Evolutionary conservation across 768 basidiomycete species (phyloP).

Genomic region (Lenzites betulinus): DNA sequence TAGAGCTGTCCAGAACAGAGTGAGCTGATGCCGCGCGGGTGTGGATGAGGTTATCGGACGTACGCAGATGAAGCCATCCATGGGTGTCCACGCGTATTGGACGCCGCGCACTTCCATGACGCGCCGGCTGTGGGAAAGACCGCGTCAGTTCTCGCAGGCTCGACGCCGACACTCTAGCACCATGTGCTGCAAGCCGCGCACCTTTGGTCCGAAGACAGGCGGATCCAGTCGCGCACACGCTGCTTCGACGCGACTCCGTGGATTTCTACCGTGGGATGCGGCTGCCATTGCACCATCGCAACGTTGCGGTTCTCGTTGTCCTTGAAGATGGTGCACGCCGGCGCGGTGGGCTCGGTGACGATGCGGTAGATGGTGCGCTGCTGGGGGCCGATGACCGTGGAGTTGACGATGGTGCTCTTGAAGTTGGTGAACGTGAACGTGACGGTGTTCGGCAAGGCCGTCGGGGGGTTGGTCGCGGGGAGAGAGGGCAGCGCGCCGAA

Average conservation of each 20-base stretch:
- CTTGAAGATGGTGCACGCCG: constrained; percentile 57
- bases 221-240: constrained; percentile 54
- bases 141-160: constrained; percentile 1
- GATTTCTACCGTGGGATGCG: constrained; percentile 53
- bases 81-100: constrained; percentile 58
- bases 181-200: constrained; percentile 25
- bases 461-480: constrained; percentile 32
- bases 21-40: not conserved
- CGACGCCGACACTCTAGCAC: not conserved
- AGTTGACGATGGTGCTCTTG: constrained; percentile 56
- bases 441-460: constrained; percentile 34
- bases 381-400: constrained; percentile 51
- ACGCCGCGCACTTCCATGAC: constrained; percentile 53
- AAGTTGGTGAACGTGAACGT: constrained; percentile 53
- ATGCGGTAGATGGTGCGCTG: constrained; percentile 50
- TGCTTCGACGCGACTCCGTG: constrained; percentile 53
- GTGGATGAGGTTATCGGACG: constrained; percentile 20
- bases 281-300: constrained; percentile 60
- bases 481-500: constrained; percentile 63
- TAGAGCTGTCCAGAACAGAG: constrained; percentile 44
- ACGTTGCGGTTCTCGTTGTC: constrained; percentile 47
- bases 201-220: constrained; percentile 49
- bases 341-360: constrained; percentile 50
- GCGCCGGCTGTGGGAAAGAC: constrained; percentile 32
- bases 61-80: constrained; percentile 56